A percentile compares a stretch with the other conserved stretches of the same genome.
phyloP scores from a whole-genome alignment of 192 early-diverging fungal species.

The Backusella parvicylindrica region DNA sequence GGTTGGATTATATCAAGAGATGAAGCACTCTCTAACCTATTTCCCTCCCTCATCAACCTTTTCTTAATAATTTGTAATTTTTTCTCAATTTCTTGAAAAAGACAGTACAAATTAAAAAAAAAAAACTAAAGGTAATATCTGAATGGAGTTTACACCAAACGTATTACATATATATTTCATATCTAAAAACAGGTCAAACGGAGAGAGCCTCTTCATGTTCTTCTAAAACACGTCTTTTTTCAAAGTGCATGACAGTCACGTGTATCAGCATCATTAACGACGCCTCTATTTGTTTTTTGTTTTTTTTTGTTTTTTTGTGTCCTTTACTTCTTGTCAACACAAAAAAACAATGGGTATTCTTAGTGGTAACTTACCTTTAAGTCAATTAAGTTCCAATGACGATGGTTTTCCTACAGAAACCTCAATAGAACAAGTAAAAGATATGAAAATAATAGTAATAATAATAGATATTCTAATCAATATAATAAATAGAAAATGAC shows the following conservation, averaged over 20 bases:
- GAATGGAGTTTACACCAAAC: background rate
- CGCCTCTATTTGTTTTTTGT: background rate
- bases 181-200: background rate
- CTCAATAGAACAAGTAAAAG: constrained; percentile 51
- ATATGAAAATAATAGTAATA: background rate
- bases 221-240: background rate
- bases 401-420: constrained; percentile 59
- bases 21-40: no score
- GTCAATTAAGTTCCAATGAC: constrained; percentile 34
- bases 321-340: constrained; percentile 14
- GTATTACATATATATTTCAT: no score
- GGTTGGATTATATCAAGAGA: no score
- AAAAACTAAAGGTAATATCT: background rate
- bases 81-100: no score
- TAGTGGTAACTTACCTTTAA: constrained; percentile 3
- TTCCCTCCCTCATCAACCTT: no score
- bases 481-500: constrained; percentile 18
- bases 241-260: background rate
- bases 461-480: constrained; percentile 27
- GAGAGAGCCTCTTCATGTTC: no score
- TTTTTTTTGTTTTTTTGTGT: background rate
- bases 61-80: no score
- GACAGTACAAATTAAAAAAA: background rate
- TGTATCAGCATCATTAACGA: background rate
- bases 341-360: constrained; percentile 14